These are phyloP conservation scores for Phoma herbarum DNA, from an alignment of 2,329 filamentous ascomycete species.

Conservation along the genomic window DNA sequence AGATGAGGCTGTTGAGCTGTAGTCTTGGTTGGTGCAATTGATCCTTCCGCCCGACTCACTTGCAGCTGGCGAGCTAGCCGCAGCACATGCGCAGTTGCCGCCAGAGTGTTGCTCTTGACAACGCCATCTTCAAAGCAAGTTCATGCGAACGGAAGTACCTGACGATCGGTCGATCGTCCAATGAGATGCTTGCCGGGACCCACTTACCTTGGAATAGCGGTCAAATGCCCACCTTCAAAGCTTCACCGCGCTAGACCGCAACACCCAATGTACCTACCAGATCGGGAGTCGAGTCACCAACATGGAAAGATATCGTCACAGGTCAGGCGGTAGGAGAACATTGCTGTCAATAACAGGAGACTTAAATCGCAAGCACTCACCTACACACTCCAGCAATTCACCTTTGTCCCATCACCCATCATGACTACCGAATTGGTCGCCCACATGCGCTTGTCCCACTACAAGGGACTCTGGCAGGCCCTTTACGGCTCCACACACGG, in stretches of 20 bases:
- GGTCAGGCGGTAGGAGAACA: slow-evolving; percentile 5
- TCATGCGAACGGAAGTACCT: slow-evolving; percentile 11
- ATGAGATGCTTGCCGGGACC: slow-evolving; percentile 13
- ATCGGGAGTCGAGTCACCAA: slow-evolving; percentile 14
- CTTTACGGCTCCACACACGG: slow-evolving; percentile 19
- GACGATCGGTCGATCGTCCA: slow-evolving; percentile 16
- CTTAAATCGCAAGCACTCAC: slow-evolving; percentile 11
- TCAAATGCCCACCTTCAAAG: slow-evolving; percentile 22
- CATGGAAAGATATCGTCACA: slow-evolving; percentile 9
- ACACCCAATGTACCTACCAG: slow-evolving; percentile 13
- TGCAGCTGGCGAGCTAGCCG: not conserved
- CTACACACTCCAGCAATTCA: not conserved
- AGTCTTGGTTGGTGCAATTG: not conserved
- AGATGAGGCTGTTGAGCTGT: not conserved
- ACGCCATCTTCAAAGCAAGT: slow-evolving; percentile 6
- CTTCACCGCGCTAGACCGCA: slow-evolving; percentile 15
- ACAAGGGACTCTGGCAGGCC: slow-evolving; percentile 16
- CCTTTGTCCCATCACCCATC: slow-evolving; percentile 3
- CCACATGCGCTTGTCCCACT: slow-evolving; percentile 20
- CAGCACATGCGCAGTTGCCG: slow-evolving; percentile 1
- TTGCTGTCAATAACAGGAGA: not conserved
- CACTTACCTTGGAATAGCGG: slow-evolving; percentile 19
- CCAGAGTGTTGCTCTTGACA: slow-evolving; percentile 9
- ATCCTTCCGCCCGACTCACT: not conserved
- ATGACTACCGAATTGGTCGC: slow-evolving; percentile 20